These are phyloP conservation scores for Lodderomyces oxycetoniae DNA, from an alignment of 1,139 yeast species.

Conservation along the genomic window DNA sequence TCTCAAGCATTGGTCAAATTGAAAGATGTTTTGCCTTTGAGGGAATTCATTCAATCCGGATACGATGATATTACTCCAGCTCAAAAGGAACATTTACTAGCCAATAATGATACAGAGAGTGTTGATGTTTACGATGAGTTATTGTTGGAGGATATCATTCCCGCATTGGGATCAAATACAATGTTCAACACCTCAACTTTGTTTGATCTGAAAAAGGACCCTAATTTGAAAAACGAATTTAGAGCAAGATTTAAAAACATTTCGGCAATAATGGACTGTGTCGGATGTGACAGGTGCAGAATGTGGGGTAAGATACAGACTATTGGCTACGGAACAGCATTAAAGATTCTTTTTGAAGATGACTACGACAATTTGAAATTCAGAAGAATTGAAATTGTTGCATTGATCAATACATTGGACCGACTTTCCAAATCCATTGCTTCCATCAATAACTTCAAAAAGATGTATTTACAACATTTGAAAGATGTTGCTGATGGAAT, in stretches of 20 bases:
- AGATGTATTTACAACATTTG: slow-evolving; percentile 43
- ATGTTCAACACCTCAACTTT: slow-evolving; percentile 44
- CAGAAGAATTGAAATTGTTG: slow-evolving; percentile 83
- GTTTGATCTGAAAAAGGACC: slow-evolving; percentile 43
- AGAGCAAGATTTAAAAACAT: slow-evolving; percentile 82
- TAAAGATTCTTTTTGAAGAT: slow-evolving; percentile 82
- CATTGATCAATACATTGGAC: slow-evolving; percentile 87
- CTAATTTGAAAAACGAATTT: slow-evolving; percentile 76
- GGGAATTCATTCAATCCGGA: slow-evolving; percentile 22
- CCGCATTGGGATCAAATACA: slow-evolving; percentile 25
- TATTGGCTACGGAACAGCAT: slow-evolving; percentile 94
- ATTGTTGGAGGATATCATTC: slow-evolving; percentile 27
- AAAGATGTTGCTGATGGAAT: slow-evolving; percentile 38
- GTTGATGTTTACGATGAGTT: slow-evolving; percentile 38
- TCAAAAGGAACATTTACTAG: slow-evolving; percentile 45
- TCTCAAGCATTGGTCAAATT: slow-evolving; percentile 74
- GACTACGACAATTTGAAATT: slow-evolving; percentile 46
- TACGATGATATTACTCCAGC: slow-evolving; percentile 19
- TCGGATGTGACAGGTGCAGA: slow-evolving; percentile 95
- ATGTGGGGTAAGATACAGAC: slow-evolving; percentile 98
- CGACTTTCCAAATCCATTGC: slow-evolving; percentile 80
- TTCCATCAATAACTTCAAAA: slow-evolving; percentile 68
- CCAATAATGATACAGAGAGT: slow-evolving; percentile 26
- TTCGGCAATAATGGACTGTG: slow-evolving; percentile 94
- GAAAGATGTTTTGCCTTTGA: slow-evolving; percentile 27